A percentile compares a stretch with the other conserved stretches of the same genome.
These are phyloP conservation scores for Conoideocrella luteorostrata DNA, from an alignment of 2,329 filamentous ascomycete genomes.

Conservation along the genomic window DNA sequence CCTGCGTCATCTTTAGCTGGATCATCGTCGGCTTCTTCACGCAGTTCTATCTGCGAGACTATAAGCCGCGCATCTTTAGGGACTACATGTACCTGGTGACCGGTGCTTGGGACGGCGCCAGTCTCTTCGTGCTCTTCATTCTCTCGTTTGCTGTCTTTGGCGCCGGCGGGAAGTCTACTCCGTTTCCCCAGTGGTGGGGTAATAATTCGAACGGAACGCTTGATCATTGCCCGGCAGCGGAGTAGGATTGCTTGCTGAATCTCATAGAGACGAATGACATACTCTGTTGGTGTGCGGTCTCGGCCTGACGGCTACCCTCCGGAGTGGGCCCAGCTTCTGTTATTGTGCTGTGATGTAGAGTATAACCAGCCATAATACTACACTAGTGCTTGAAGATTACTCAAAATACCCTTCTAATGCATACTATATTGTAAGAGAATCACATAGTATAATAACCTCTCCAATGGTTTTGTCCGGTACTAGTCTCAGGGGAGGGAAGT, in stretches of 20 bases:
- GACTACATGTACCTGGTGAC: constrained; percentile 48
- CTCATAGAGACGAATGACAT: too few relatives aligned
- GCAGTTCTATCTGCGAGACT: constrained; percentile 48
- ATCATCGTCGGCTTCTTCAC: constrained; percentile 39
- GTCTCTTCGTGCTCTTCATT: constrained; percentile 20
- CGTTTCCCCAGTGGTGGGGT: constrained; percentile 50
- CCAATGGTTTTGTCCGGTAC: too few relatives aligned
- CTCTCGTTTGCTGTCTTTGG: constrained; percentile 51
- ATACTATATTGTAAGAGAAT: too few relatives aligned
- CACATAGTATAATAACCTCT: too few relatives aligned
- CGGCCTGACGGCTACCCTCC: too few relatives aligned
- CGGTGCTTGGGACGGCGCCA: constrained; percentile 47
- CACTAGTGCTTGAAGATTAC: too few relatives aligned
- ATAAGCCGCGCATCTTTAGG: constrained; percentile 43
- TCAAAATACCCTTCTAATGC: too few relatives aligned
- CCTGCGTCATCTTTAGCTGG: constrained; percentile 45
- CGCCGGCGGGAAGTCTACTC: constrained; percentile 34
- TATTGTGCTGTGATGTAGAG: too few relatives aligned
- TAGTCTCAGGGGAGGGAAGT: too few relatives aligned
- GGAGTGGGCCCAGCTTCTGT: too few relatives aligned
- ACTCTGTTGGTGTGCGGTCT: too few relatives aligned
- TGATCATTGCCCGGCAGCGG: constrained; percentile 37
- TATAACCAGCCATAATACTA: too few relatives aligned
- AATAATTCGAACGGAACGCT: constrained; percentile 43
- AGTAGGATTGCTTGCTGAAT: constrained; percentile 16